Base-by-base conservation (phyloP, 257 asterid genomes). In the Ligustrum vulgare region DNA sequence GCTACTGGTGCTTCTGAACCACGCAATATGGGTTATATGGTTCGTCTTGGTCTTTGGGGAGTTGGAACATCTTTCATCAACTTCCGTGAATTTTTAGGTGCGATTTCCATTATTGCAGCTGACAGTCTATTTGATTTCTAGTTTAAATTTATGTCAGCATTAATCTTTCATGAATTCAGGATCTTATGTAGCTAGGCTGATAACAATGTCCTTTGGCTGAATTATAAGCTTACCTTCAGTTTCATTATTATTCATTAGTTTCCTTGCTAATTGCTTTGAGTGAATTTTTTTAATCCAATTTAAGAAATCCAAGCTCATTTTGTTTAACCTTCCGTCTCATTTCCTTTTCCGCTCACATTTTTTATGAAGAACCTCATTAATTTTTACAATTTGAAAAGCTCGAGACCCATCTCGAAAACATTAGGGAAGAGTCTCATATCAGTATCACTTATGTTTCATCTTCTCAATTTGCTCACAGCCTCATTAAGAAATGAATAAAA, bases 1-100 rank as follows among this genome's bases (percentile, higher is more conserved):
- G 99, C 99, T 58, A 95, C 99, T 82, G 99, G 99, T 82, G 98
- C 99, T 79, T 93, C 99, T 77, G 99, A 95, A 79, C 99, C 99
- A 32, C 97, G 99, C 58, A 95, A 95, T 81, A 82, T 95, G 97
- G 99, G 97, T 64, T 95, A 95, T 77, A 95, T 95, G 99, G 93
- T 91, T 78, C 98, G 99, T 82, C 97, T 95, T 80, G 99, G 99
- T 70, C 98, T 95, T 83, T 95, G 99, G 99, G 99, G 99, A 83
- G 85, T 84, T 49, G 99, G 99, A 87, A 95, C 99, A 45, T 88
- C 97, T 86, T 95, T 95, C 84, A 82, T 75, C 35, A 84, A 89
- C 77, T 93, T 95, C 72, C 91, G 96, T 41, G 92, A 90, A 28
- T 95, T 95, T 79, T 85, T 95, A 93, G 99, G 99, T 95, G 77